These are phyloP conservation scores for Ophiocordyceps camponoti-rufipedis DNA, from an alignment of 2,329 filamentous ascomycete species.

Conservation along the genomic window DNA sequence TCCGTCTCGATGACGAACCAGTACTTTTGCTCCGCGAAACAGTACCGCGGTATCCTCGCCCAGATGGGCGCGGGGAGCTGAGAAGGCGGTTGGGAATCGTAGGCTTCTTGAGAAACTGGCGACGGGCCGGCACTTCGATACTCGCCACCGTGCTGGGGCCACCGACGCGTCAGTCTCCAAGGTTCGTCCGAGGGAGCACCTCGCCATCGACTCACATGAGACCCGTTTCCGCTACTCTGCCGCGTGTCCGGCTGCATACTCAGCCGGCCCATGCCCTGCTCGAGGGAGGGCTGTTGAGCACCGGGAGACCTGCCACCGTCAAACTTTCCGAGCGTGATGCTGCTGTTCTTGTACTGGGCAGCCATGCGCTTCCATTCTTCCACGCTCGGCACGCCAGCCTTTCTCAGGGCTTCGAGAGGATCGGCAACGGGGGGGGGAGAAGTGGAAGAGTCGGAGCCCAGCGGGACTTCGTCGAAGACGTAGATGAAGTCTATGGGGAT, in stretches of 20 bases:
- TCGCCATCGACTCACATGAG: constrained; percentile 8
- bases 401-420: constrained; percentile 66
- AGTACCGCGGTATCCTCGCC: constrained; percentile 80
- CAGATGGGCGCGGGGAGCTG: constrained; percentile 58
- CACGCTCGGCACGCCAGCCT: constrained; percentile 80
- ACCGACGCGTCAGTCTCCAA: neutral
- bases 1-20: constrained; percentile 94
- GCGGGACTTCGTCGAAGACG: constrained; percentile 53
- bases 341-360: constrained; percentile 97
- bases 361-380: constrained; percentile 99
- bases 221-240: constrained; percentile 9
- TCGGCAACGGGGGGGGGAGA: constrained; percentile 69
- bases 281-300: constrained; percentile 27
- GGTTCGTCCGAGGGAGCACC: neutral
- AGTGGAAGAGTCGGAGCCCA: constrained; percentile 53
- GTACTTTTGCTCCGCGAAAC: constrained; percentile 93
- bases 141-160: neutral
- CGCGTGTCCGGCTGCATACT: constrained; percentile 35
- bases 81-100: constrained; percentile 22
- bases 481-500: constrained; percentile 96
- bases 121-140: constrained; percentile 4
- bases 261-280: constrained; percentile 60
- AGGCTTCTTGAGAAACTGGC: constrained; percentile 16
- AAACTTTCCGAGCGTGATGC: constrained; percentile 87
- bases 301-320: constrained; percentile 34